A percentile compares a stretch with the other conserved stretches of the same genome.
These are phyloP conservation scores for Nemania abortiva DNA, from an alignment of 2,329 filamentous ascomycete genomes.

Conservation along the genomic window DNA sequence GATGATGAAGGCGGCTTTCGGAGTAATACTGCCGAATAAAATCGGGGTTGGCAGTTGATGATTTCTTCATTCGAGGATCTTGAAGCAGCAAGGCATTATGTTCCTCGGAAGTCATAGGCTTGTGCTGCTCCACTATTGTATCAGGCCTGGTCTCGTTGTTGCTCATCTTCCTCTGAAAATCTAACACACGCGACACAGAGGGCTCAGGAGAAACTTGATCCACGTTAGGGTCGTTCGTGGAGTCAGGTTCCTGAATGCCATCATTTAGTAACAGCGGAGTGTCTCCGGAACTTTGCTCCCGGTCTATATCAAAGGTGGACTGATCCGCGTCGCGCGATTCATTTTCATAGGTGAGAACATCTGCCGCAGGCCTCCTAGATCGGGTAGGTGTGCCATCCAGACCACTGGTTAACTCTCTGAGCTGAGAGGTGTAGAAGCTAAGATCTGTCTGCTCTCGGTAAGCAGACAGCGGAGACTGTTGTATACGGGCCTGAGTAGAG, in stretches of 20 bases:
- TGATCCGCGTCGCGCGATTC: slow-evolving; percentile 3
- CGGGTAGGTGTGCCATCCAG: slow-evolving; percentile 43
- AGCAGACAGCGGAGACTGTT: slow-evolving; percentile 61
- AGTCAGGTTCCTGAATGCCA: slow-evolving; percentile 1
- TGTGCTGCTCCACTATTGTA: slow-evolving; percentile 38
- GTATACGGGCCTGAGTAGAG: slow-evolving; percentile 72
- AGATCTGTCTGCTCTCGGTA: slow-evolving; percentile 85
- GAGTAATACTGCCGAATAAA: slow-evolving; percentile 96
- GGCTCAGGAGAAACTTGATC: not conserved
- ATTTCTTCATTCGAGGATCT: slow-evolving; percentile 87
- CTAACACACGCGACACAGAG: not conserved
- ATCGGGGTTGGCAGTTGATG: slow-evolving; percentile 90
- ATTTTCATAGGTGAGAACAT: slow-evolving; percentile 6
- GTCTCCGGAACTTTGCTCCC: slow-evolving; percentile 1
- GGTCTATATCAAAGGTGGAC: not conserved
- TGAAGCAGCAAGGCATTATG: slow-evolving; percentile 88
- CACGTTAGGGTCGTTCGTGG: not conserved
- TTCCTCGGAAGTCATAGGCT: slow-evolving; percentile 82
- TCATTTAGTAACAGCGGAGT: slow-evolving; percentile 6
- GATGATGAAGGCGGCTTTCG: slow-evolving; percentile 92
- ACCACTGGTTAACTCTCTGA: slow-evolving; percentile 58
- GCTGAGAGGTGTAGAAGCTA: slow-evolving; percentile 84
- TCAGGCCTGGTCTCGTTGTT: slow-evolving; percentile 24
- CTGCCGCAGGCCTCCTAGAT: slow-evolving; percentile 10
- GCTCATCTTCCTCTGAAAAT: slow-evolving; percentile 8